phyloP scores from a whole-genome alignment of 2,329 filamentous ascomycete species.

The Pseudovirgaria hyperparasitica region DNA sequence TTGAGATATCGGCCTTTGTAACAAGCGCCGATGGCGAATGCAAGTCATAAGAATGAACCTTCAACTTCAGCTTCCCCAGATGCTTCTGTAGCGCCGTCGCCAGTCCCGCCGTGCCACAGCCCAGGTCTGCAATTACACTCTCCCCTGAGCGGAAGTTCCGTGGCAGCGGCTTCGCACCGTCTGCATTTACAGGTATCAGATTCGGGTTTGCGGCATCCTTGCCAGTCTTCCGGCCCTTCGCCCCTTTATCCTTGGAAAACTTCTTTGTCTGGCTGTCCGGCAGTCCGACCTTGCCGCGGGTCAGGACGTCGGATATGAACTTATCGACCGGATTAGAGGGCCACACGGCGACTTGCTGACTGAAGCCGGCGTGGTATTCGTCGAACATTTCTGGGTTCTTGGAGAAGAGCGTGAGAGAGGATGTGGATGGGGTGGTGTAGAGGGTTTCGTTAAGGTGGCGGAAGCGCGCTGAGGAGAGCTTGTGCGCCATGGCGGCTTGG shows the following conservation, averaged over 20 bases:
- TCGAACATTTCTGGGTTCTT: slow-evolving; percentile 84
- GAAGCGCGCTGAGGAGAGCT: slow-evolving; percentile 90
- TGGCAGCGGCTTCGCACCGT: slow-evolving; percentile 43
- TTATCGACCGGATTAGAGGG: slow-evolving; percentile 89
- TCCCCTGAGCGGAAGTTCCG: slow-evolving; percentile 48
- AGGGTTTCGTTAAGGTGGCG: slow-evolving; percentile 94
- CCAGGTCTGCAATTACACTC: slow-evolving; percentile 78
- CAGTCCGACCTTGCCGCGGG: slow-evolving; percentile 45
- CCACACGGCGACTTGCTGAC: slow-evolving; percentile 90
- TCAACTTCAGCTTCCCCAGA: slow-evolving; percentile 54
- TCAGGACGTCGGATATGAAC: slow-evolving; percentile 61
- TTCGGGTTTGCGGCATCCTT: neutral
- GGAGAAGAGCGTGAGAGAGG: slow-evolving; percentile 73
- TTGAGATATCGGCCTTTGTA: slow-evolving; percentile 78
- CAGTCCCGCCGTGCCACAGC: slow-evolving; percentile 83
- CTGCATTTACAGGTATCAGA: too few relatives aligned
- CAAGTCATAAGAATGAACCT: slow-evolving; percentile 76
- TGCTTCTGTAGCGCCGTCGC: slow-evolving; percentile 54
- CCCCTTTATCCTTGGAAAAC: slow-evolving; percentile 23
- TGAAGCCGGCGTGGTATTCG: slow-evolving; percentile 94
- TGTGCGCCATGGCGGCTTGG: slow-evolving; percentile 87
- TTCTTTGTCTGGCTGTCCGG: slow-evolving; percentile 25
- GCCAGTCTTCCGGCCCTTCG: slow-evolving; percentile 9
- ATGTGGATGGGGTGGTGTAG: slow-evolving; percentile 77
- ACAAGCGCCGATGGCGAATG: slow-evolving; percentile 65